phyloP scores from a whole-genome alignment of 23 red algal species.

The Gracilaria caudata region DNA sequence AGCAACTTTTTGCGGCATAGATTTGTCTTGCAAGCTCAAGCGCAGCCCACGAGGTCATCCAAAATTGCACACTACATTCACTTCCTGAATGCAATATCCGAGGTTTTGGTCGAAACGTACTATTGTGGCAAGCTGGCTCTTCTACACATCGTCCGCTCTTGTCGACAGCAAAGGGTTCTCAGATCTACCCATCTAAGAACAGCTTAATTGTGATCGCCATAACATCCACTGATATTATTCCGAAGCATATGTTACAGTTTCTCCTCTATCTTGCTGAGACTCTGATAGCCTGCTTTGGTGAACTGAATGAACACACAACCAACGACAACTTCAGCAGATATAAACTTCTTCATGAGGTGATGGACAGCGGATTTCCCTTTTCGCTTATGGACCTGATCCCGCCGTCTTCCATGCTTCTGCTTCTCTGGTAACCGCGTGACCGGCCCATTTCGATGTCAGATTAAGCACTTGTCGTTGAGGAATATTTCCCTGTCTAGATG shows the following conservation, averaged over 20 bases:
- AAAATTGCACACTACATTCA: constrained; percentile 74
- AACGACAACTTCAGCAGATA: constrained; percentile 97
- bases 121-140: constrained; percentile 62
- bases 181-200: constrained; percentile 70
- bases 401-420: too few relatives aligned
- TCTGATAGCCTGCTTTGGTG: constrained; percentile 85
- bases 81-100: constrained; percentile 70
- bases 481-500: too few relatives aligned
- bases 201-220: constrained; percentile 74
- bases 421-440: too few relatives aligned
- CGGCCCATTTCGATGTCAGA: too few relatives aligned
- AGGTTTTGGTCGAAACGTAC: constrained; percentile 96
- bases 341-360: constrained; percentile 91
- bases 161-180: constrained; percentile 61
- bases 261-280: constrained; percentile 65
- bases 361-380: constrained; percentile 82
- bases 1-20: too few relatives aligned
- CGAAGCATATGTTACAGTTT: constrained; percentile 66
- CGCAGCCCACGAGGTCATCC: not conserved
- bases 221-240: constrained; percentile 55
- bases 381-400: constrained; percentile 83
- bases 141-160: constrained; percentile 59
- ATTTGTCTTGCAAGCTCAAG: too few relatives aligned
- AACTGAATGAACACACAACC: constrained; percentile 87
- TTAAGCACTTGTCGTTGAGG: too few relatives aligned